Evolutionary conservation across 208 protist genomes (phyloP), one percentile per base, ranked within the genome.

Genomic region (Acanthamoeba polyphaga): DNA sequence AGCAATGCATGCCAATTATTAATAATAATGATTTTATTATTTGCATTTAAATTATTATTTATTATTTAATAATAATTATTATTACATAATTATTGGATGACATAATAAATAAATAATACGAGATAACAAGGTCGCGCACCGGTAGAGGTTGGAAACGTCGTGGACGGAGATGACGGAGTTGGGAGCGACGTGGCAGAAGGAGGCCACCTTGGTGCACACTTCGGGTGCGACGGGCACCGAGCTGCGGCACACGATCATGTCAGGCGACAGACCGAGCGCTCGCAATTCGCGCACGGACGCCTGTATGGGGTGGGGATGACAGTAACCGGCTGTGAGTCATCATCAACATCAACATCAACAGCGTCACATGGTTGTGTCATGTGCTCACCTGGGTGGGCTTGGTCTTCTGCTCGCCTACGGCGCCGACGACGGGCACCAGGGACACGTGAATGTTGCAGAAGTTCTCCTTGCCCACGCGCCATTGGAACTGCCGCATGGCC

Each of bases 181-280:
- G 60, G 89, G 51, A 53, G 98, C 96, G 34, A 99, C 99, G 89
- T 99, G 99, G 96, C 99, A 99, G 97, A 99, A 99, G 62, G 99
- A 97, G 49, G 98, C 98, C 12, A 99, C 97, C 97, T 99, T 99
- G 32, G 97, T 94, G 62, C 97, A 96, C 51, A 98, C 97, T 1
- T 98, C 97, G 0, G 94, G 60, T 12, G 96, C 92, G 0, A 99
- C 96, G 43, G 98, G 98, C 72, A 98, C 87, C 76, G 99, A 98
- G 92, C 97, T 99, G 64, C 99, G 99, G 97, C 99, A 99, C 64
- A 99, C 98, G 92, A 99, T 98, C 46, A 99, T 98, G 95, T 99
- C 99, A 29, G 99, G 99, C n/a, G 97, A 98, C 62, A 99, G 97
- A 55, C 99, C 99, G 17, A 99, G 96, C 6, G 99, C 98, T 58